A percentile compares a stretch with the other conserved stretches of the same genome.
These are phyloP conservation scores for Phytopythium cucurbitacearum DNA, from an alignment of 352 stramenopile genomes.

Conservation along the genomic window DNA sequence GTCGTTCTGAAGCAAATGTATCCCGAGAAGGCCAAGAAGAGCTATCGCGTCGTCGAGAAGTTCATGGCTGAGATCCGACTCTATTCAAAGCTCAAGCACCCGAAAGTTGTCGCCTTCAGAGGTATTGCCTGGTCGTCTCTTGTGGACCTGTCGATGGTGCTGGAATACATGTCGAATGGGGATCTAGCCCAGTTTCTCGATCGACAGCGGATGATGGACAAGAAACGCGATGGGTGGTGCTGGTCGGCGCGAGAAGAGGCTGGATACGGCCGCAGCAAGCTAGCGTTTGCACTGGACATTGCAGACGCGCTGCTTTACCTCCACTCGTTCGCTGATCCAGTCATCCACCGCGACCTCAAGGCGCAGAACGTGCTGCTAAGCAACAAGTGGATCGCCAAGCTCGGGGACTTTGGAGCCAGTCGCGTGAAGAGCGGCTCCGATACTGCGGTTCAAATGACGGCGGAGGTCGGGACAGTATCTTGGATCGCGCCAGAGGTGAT, in stretches of 20 bases:
- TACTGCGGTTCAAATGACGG: conserved; percentile 27
- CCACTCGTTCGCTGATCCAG: conserved; percentile 28
- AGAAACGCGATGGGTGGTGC: conserved; percentile 23
- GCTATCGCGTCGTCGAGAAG: conserved; percentile 24
- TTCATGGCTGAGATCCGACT: conserved; percentile 56
- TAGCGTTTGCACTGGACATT: conserved; percentile 29
- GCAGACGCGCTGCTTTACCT: conserved; percentile 36
- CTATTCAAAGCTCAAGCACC: conserved; percentile 36
- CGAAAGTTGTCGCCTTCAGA: conserved; percentile 44
- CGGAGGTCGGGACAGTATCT: conserved; percentile 44
- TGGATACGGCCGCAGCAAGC: conserved; percentile 21
- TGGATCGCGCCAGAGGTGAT: conserved; percentile 61
- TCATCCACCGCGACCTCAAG: conserved; percentile 62
- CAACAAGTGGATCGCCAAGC: conserved; percentile 40
- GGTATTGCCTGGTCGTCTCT: conserved; percentile 44
- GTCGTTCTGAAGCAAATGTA: conserved; percentile 54
- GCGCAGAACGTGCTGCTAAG: conserved; percentile 51
- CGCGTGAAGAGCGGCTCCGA: conserved; percentile 21
- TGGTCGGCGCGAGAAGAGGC: conserved; percentile 21
- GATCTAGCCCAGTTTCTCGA: conserved; percentile 28
- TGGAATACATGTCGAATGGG: conserved; percentile 48
- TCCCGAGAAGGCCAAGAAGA: conserved; percentile 39
- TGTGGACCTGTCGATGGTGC: conserved; percentile 35
- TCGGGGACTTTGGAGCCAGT: conserved; percentile 60
- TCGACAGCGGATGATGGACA: conserved; percentile 20